phyloP scores from a whole-genome alignment of 106 monocot genomes.

The Dendrobium chrysotoxum region DNA sequence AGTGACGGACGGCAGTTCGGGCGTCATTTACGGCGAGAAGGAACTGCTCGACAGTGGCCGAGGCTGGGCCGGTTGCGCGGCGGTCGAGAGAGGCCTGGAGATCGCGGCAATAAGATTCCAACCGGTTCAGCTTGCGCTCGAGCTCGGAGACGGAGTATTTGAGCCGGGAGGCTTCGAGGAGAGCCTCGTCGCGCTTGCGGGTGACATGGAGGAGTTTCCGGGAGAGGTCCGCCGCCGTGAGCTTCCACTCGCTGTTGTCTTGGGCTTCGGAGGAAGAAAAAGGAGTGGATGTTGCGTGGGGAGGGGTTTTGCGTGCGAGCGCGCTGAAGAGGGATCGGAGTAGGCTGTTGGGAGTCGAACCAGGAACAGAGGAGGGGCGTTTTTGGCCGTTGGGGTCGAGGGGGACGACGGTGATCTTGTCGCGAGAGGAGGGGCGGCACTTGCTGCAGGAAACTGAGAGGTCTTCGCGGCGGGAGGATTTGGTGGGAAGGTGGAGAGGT shows the following conservation, averaged over 20 bases:
- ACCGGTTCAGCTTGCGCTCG: constrained; percentile 53
- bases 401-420: constrained; percentile 51
- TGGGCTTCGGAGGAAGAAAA: constrained; percentile 17
- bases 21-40: constrained; percentile 43
- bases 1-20: constrained; percentile 43
- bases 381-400: constrained; percentile 14
- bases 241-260: constrained; percentile 26
- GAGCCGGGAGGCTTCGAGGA: constrained; percentile 19
- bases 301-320: constrained; percentile 16
- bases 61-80: constrained; percentile 5
- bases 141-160: constrained; percentile 56
- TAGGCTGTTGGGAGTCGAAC: constrained; percentile 12
- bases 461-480: constrained; percentile 4
- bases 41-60: constrained; percentile 32
- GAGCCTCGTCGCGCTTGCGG: constrained; percentile 50
- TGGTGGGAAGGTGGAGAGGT: constrained; percentile 16
- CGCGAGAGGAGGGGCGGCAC: constrained; percentile 66
- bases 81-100: constrained; percentile 25
- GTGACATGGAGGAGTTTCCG: constrained; percentile 63
- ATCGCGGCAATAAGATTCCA: constrained; percentile 43
- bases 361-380: not conserved
- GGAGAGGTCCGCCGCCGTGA: constrained; percentile 62
- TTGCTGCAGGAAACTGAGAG: constrained; percentile 53
- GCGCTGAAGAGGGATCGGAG: constrained; percentile 36
- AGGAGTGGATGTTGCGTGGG: constrained; percentile 16